Evolutionary conservation across 768 basidiomycete species (phyloP).

Genomic region (Naganishia antarctica): DNA sequence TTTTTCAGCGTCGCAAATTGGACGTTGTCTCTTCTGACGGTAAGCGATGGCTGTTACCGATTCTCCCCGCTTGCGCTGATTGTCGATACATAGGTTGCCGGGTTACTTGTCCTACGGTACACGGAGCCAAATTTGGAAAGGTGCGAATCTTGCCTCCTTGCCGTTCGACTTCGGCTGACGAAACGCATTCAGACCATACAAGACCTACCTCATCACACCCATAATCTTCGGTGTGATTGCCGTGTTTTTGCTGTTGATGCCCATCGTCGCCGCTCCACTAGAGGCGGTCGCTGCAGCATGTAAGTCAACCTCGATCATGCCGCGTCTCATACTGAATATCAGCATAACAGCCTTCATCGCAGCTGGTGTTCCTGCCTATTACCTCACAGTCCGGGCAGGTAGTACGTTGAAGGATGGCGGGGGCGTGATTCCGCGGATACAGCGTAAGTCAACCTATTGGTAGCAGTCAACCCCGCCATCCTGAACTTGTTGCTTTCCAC

Average conservation of each 20-base stretch:
- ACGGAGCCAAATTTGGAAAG: constrained; percentile 85
- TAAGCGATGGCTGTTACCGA: constrained; percentile 4
- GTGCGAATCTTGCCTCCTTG: constrained; percentile 47
- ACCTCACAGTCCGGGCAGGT: constrained; percentile 33
- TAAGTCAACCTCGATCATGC: constrained; percentile 50
- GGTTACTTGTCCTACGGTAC: constrained; percentile 74
- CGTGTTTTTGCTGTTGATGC: constrained; percentile 86
- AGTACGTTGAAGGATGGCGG: not conserved
- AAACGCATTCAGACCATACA: constrained; percentile 65
- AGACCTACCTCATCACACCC: constrained; percentile 84
- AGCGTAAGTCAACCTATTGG: not conserved
- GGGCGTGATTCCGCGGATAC: not conserved
- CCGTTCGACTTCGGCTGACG: not conserved
- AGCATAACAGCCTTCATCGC: constrained; percentile 39
- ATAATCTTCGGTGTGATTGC: constrained; percentile 84
- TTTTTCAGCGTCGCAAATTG: constrained; percentile 56
- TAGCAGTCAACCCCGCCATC: not conserved
- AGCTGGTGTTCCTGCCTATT: constrained; percentile 45
- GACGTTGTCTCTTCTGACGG: constrained; percentile 51
- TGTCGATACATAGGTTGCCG: constrained; percentile 64
- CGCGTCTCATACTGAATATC: not conserved
- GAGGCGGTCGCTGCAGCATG: constrained; percentile 83
- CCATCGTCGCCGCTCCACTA: constrained; percentile 82
- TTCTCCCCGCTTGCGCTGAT: constrained; percentile 35
- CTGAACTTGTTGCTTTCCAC: not conserved